Evolutionary conservation across 2,329 filamentous ascomycete species (phyloP), one percentile per base, ranked within the genome.

Genomic region (Colletotrichum tofieldiae): DNA sequence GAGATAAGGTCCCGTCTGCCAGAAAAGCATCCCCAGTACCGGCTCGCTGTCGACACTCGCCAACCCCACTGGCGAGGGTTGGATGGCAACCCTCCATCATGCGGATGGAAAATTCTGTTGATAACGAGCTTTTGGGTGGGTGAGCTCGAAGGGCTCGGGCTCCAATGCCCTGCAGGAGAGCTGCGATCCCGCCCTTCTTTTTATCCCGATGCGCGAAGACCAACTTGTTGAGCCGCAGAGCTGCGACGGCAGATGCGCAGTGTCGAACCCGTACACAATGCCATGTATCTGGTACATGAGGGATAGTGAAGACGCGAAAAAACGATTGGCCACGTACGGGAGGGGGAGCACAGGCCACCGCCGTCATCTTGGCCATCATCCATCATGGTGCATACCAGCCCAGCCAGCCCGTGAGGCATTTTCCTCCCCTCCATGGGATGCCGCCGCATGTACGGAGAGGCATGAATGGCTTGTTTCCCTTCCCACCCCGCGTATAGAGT

Each of bases 381-480:
- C 62, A 70, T 61, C 54, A 70, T 49, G 49, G 63, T 39, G 68
- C 63, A 67, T 45, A 16, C 26, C 61, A 35, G 49, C 49, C 61
- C 39, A n/a, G 43, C 37, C 20, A 52, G 18, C 37, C n/a, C 23
- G 16, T 68, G 68, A 71, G 68, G 70, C 52, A 69, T 72, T 72
- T 72, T 63, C 26, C n/a, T 41, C n/a, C 54, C 29, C 32, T 37
- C 32, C 5, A n/a, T n/a, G 35, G 26, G 58, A 54, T 59, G 69
- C 59, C 59, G 65, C 59, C 54, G 58, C 56, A 35, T 45, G 43
- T 39, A 49, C 39, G 20, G 41, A 49, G 32, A 62, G 41, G 63
- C 26, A 16, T 47, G 54, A 54, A 64, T 72, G 52, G 65, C 43
- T 52, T 49, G 65, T 26, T 68, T 64, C 23, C 20, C 54, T 29